Conservation (phyloP, 208 protist species). For the Trypanosoma cruzi region DNA sequence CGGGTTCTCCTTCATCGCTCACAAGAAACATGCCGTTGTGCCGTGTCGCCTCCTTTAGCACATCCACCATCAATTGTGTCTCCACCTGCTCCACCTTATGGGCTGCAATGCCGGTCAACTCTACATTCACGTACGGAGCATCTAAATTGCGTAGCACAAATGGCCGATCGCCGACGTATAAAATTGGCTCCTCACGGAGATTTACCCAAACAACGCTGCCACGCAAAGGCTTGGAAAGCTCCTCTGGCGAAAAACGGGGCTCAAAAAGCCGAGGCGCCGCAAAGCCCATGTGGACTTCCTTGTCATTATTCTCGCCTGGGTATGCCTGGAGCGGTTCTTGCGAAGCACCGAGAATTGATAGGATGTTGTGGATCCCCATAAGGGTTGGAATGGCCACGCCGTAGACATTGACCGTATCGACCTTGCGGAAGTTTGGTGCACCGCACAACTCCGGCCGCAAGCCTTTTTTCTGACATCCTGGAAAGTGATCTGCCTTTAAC, state of each 20-base stretch:
- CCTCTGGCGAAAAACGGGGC: slow-evolving; percentile 63
- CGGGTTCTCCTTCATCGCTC: slow-evolving; percentile 86
- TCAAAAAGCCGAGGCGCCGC: slow-evolving; percentile 82
- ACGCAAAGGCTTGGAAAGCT: slow-evolving; percentile 65
- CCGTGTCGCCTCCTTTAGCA: slow-evolving; percentile 74
- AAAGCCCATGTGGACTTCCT: slow-evolving; percentile 77
- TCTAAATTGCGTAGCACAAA: slow-evolving; percentile 87
- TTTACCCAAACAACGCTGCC: slow-evolving; percentile 91
- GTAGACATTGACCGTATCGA: slow-evolving; percentile 83
- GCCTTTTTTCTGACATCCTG: slow-evolving; percentile 89
- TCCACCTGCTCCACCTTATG: slow-evolving; percentile 86
- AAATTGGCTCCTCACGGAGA: slow-evolving; percentile 85
- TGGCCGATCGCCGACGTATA: slow-evolving; percentile 87
- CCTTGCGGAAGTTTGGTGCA: slow-evolving; percentile 89
- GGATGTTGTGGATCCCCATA: slow-evolving; percentile 84
- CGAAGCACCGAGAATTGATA: slow-evolving; percentile 84
- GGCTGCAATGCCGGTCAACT: slow-evolving; percentile 87
- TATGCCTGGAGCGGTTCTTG: slow-evolving; percentile 67
- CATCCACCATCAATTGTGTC: slow-evolving; percentile 64
- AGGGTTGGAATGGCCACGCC: slow-evolving; percentile 87
- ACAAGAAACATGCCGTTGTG: slow-evolving; percentile 85
- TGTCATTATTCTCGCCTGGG: slow-evolving; percentile 76
- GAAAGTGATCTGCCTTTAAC: slow-evolving; percentile 92
- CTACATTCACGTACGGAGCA: slow-evolving; percentile 90
- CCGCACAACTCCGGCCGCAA: slow-evolving; percentile 80